These are phyloP conservation scores for Tulasnella sp. DNA, from an alignment of 768 basidiomycete genomes.

Conservation along the genomic window DNA sequence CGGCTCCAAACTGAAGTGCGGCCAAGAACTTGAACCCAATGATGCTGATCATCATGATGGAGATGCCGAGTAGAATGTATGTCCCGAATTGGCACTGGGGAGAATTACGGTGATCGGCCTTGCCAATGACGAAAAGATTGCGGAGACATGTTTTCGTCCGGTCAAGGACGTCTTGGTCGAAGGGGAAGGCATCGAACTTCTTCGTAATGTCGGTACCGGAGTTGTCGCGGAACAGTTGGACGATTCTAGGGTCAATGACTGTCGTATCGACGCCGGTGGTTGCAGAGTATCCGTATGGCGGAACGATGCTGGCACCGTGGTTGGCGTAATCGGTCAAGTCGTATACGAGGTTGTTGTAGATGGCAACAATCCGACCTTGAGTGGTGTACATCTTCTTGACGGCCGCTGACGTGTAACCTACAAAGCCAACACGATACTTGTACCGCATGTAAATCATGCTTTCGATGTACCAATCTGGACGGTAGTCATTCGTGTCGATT, in stretches of 20 bases:
- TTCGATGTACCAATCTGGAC: slow-evolving; percentile 98
- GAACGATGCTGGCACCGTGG: slow-evolving; percentile 49
- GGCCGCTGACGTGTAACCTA: slow-evolving; percentile 69
- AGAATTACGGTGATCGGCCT: slow-evolving; percentile 86
- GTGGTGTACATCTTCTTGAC: slow-evolving; percentile 47
- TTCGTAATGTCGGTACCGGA: slow-evolving; percentile 80
- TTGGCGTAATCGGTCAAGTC: slow-evolving; percentile 76
- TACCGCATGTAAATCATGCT: slow-evolving; percentile 90
- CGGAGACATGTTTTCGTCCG: slow-evolving; percentile 83
- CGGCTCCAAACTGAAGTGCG: slow-evolving; percentile 71
- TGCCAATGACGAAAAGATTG: slow-evolving; percentile 87
- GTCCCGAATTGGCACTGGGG: slow-evolving; percentile 86
- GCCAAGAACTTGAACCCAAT: slow-evolving; percentile 96
- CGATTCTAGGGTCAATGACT: slow-evolving; percentile 65
- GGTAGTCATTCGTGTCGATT: slow-evolving; percentile 66
- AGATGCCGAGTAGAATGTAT: slow-evolving; percentile 84
- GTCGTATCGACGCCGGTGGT: slow-evolving; percentile 41
- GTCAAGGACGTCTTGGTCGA: slow-evolving; percentile 52
- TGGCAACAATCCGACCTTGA: slow-evolving; percentile 57
- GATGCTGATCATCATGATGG: slow-evolving; percentile 85
- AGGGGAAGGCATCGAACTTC: slow-evolving; percentile 47
- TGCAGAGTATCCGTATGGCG: slow-evolving; percentile 34
- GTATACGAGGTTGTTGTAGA: slow-evolving; percentile 82
- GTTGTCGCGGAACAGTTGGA: slow-evolving; percentile 66
- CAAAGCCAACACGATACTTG: slow-evolving; percentile 76